These are phyloP conservation scores for Ascochyta pisi DNA, from an alignment of 2,329 filamentous ascomycete genomes.

Conservation along the genomic window DNA sequence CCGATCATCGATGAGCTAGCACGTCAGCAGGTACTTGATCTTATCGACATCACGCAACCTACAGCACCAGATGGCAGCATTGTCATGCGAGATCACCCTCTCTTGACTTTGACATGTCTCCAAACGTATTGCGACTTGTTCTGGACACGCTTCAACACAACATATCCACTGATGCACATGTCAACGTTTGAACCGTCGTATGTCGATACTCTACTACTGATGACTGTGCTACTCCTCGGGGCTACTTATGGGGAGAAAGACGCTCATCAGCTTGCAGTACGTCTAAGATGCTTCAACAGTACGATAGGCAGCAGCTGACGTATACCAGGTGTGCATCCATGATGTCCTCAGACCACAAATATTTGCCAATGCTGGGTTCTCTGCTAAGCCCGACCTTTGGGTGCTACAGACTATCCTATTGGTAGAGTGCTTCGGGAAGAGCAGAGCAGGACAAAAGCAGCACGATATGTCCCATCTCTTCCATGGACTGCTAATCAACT, in stretches of 20 bases:
- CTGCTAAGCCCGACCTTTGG: conserved; percentile 66
- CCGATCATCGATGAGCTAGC: conserved; percentile 52
- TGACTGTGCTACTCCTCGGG: conserved; percentile 65
- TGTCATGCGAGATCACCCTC: conserved; percentile 58
- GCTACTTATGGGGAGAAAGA: conserved; percentile 67
- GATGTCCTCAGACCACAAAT: conserved; percentile 66
- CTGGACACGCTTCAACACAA: conserved; percentile 66
- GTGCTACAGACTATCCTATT: conserved; percentile 67
- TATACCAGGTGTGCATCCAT: conserved; percentile 61
- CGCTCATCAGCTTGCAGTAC: conserved; percentile 63
- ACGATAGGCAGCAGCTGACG: conserved; percentile 1
- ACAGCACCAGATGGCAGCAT: conserved; percentile 56
- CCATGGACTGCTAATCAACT: conserved; percentile 62
- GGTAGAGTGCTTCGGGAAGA: conserved; percentile 71
- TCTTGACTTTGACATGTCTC: conserved; percentile 59
- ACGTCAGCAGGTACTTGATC: conserved; percentile 55
- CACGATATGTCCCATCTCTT: conserved; percentile 70
- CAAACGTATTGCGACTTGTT: conserved; percentile 66
- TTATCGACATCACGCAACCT: conserved; percentile 60
- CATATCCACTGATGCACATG: conserved; percentile 66
- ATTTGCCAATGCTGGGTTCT: conserved; percentile 65
- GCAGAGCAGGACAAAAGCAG: conserved; percentile 67
- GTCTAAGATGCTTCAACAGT: conserved; percentile 9
- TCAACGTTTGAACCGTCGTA: conserved; percentile 62
- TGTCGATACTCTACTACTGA: conserved; percentile 61